phyloP scores from a whole-genome alignment of 352 stramenopile genomes.

The Globisporangium apiculatum region DNA sequence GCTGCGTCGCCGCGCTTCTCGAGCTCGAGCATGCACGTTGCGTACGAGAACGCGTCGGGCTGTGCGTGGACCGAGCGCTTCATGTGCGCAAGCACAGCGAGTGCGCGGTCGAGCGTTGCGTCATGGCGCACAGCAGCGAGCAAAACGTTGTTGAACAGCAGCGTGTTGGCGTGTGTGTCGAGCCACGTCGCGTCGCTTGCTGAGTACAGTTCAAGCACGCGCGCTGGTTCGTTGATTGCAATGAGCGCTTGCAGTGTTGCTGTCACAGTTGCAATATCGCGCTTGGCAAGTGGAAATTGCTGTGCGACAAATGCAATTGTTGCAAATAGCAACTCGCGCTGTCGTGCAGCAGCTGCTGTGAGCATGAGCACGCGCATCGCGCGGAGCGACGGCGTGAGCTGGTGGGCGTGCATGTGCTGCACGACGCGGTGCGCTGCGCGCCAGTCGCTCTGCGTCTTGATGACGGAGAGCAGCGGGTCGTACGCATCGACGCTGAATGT shows the following conservation, averaged over 20 bases:
- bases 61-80: conserved; percentile 20
- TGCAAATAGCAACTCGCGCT: conserved; percentile 36
- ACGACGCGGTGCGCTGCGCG: conserved; percentile 41
- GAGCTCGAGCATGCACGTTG: conserved; percentile 44
- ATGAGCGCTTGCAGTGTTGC: conserved; percentile 62
- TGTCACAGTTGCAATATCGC: conserved; percentile 42
- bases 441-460: conserved; percentile 62
- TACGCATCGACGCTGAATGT: conserved; percentile 25
- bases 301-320: conserved; percentile 40
- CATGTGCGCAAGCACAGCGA: conserved; percentile 42
- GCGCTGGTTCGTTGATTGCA: conserved; percentile 27
- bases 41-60: conserved; percentile 62
- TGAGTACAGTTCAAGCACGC: conserved; percentile 40
- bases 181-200: conserved; percentile 35
- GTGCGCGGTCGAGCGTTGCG: conserved; percentile 18
- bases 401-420: conserved; percentile 55
- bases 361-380: conserved; percentile 61
- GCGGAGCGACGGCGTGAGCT: conserved; percentile 36
- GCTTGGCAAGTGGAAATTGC: conserved; percentile 25
- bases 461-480: conserved; percentile 42
- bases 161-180: conserved; percentile 26
- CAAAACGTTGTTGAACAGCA: conserved; percentile 59
- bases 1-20: conserved; percentile 42
- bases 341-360: conserved; percentile 31
- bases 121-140: conserved; percentile 31